A percentile compares a stretch with the other conserved stretches of the same genome.
These are phyloP conservation scores for Chalciporus piperatus DNA, from an alignment of 768 basidiomycete species.

Conservation along the genomic window DNA sequence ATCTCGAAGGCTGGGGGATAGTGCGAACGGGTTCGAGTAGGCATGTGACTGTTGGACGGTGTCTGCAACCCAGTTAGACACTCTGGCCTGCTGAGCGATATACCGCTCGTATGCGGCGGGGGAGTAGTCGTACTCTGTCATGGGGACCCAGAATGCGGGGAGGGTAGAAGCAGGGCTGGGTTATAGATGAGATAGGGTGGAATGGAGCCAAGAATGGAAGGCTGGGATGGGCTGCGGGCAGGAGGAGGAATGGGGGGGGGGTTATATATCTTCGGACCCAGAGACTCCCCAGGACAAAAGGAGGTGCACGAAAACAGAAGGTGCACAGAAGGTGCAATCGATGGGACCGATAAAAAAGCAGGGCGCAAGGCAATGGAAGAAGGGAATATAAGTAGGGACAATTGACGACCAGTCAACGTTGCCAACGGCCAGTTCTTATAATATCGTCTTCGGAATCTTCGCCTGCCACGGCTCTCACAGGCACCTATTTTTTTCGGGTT, in stretches of 20 bases:
- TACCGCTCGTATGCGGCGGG: slow-evolving; percentile 50
- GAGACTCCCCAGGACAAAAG: background rate
- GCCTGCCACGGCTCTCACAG: background rate
- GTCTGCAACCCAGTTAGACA: slow-evolving; percentile 49
- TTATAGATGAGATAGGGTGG: slow-evolving; percentile 17
- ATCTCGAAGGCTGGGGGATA: slow-evolving; percentile 30
- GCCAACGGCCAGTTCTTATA: background rate
- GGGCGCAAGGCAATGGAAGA: slow-evolving; percentile 1
- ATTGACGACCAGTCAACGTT: too few relatives aligned
- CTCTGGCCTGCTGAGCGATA: slow-evolving; percentile 45
- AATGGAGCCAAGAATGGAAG: slow-evolving; percentile 4
- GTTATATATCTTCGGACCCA: background rate
- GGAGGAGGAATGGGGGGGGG: background rate
- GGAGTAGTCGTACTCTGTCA: slow-evolving; percentile 65
- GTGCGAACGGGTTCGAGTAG: slow-evolving; percentile 28
- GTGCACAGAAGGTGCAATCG: slow-evolving; percentile 5
- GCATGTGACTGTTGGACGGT: slow-evolving; percentile 32
- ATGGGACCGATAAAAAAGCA: slow-evolving; percentile 8
- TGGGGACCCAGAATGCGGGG: slow-evolving; percentile 19
- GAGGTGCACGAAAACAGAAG: slow-evolving; percentile 1
- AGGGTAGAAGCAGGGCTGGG: slow-evolving; percentile 5
- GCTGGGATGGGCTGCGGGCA: background rate
- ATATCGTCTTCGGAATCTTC: slow-evolving; percentile 1
- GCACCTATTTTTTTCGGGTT: background rate
- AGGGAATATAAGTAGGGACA: background rate